These are phyloP conservation scores for Nitzschia sp. DNA, from an alignment of 108 stramenopile genomes.

Conservation along the genomic window DNA sequence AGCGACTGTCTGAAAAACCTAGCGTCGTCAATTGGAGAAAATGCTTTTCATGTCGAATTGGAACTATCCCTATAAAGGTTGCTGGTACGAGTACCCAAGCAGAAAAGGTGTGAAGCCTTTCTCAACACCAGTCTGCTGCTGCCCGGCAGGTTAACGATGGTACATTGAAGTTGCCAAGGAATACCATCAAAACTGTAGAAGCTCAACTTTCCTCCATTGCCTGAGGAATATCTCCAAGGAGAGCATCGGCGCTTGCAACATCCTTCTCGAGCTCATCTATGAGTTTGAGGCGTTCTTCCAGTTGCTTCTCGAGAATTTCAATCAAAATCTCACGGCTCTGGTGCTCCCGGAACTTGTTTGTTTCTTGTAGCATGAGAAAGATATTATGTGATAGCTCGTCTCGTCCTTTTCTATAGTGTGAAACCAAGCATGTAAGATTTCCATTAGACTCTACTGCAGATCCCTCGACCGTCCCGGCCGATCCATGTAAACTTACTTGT, in stretches of 20 bases:
- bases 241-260: slow-evolving; percentile 42
- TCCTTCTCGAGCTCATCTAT: slow-evolving; percentile 49
- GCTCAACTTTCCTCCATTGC: slow-evolving; percentile 9
- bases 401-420: slow-evolving; percentile 60
- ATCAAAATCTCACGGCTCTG: slow-evolving; percentile 83
- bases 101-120: no score
- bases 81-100: no score
- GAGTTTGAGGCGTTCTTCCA: slow-evolving; percentile 48
- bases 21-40: no score
- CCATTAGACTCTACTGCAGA: no score
- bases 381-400: slow-evolving; percentile 84
- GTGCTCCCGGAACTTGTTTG: slow-evolving; percentile 90
- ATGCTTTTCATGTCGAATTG: no score
- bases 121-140: no score
- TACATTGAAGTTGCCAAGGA: no score
- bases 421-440: no score
- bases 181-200: neutral
- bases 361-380: slow-evolving; percentile 86
- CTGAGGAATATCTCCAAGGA: slow-evolving; percentile 22
- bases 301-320: slow-evolving; percentile 66
- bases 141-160: no score
- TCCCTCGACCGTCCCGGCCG: no score
- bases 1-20: no score
- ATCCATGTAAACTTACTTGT: slow-evolving; percentile 71
- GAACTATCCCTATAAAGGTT: no score